Conservation (phyloP, 2,329 filamentous ascomycete genomes). For the Xylariaceae sp. region DNA sequence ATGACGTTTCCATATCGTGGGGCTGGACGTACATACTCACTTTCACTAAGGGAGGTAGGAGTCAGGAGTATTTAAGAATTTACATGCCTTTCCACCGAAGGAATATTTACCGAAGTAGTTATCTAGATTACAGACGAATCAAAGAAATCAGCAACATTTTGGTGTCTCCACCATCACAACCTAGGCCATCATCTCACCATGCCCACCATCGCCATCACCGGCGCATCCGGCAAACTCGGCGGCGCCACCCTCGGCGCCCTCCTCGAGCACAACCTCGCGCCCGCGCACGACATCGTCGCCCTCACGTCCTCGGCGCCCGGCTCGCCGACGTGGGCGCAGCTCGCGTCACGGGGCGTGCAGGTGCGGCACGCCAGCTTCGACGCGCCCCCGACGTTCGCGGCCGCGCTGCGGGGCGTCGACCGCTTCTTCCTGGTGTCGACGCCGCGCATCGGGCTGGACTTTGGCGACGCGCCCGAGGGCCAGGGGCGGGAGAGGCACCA, state of each 20-base stretch:
- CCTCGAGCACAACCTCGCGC: constrained; percentile 29
- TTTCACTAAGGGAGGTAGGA: too few species aligned
- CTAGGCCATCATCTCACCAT: constrained; percentile 4
- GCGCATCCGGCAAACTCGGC: constrained; percentile 49
- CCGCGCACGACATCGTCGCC: constrained; percentile 19
- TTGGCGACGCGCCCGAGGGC: constrained; percentile 18
- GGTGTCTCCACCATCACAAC: neutral
- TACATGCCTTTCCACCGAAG: too few species aligned
- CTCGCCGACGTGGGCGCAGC: constrained; percentile 34
- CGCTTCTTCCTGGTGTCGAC: constrained; percentile 50
- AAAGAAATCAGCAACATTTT: too few species aligned
- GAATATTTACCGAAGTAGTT: too few species aligned
- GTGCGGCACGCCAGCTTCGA: constrained; percentile 52
- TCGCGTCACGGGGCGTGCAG: constrained; percentile 36
- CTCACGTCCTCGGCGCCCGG: constrained; percentile 38
- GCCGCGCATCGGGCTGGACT: constrained; percentile 21
- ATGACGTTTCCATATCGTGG: too few species aligned
- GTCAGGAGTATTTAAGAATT: too few species aligned
- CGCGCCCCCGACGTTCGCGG: constrained; percentile 36
- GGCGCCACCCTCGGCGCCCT: constrained; percentile 46
- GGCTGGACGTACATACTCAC: too few species aligned
- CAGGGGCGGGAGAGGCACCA: constrained; percentile 35
- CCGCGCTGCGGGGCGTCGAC: constrained; percentile 45
- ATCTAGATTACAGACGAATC: too few species aligned
- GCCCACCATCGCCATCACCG: constrained; percentile 41